Conservation (phyloP, 768 basidiomycete species). For the Kwoniella dejecticola region DNA sequence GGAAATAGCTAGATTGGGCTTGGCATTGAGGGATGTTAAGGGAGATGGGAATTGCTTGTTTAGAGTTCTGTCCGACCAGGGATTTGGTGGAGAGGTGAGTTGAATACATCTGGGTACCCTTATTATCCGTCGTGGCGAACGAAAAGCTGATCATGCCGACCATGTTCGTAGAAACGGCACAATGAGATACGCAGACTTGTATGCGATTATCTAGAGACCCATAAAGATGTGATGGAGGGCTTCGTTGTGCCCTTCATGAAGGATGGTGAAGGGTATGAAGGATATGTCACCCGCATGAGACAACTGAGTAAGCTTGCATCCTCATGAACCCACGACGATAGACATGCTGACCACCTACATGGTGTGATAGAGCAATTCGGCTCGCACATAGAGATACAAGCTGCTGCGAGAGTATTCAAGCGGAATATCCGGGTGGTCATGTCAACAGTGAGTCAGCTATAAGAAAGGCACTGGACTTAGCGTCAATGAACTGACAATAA, state of each 20-base stretch:
- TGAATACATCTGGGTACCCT: no score
- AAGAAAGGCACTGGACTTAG: neutral
- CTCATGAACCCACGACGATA: neutral
- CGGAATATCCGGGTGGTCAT: conserved; percentile 43
- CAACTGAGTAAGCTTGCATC: conserved; percentile 30
- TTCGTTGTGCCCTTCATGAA: conserved; percentile 33
- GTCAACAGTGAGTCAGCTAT: conserved; percentile 37
- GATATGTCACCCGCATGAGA: conserved; percentile 43
- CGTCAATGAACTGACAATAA: neutral
- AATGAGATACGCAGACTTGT: conserved; percentile 39
- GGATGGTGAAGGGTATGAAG: conserved; percentile 40
- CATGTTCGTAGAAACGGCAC: conserved; percentile 30
- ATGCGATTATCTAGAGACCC: conserved; percentile 44
- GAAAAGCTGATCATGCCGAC: neutral
- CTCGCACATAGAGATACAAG: conserved; percentile 44
- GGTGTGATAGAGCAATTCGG: conserved; percentile 42
- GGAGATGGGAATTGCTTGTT: conserved; percentile 50
- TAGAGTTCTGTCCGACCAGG: conserved; percentile 41
- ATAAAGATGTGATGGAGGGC: conserved; percentile 36
- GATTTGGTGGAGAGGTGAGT: conserved; percentile 37
- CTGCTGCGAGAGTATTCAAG: conserved; percentile 39
- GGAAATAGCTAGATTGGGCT: conserved; percentile 32
- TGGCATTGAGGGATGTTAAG: conserved; percentile 40
- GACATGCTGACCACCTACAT: neutral
- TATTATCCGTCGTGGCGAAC: no score